Conservation (phyloP, 148 eudicot species). For the Fallopia convolvulus region DNA sequence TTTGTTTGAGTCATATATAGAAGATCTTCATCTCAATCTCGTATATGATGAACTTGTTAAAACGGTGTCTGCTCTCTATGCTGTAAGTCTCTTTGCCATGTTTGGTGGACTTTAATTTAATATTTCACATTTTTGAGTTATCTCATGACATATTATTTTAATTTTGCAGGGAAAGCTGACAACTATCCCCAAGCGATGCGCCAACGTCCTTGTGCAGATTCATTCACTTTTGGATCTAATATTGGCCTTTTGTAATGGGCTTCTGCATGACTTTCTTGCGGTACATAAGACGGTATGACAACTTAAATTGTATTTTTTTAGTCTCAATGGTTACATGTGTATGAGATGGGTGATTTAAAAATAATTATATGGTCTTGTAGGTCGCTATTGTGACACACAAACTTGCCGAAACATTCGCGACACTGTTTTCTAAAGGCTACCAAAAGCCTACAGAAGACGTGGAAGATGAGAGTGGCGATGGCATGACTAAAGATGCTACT, state of each 20-base stretch:
- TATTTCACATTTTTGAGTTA: background rate
- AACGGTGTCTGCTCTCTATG: constrained; percentile 15
- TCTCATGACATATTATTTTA: constrained; percentile 5
- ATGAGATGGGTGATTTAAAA: background rate
- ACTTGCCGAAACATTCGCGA: constrained; percentile 60
- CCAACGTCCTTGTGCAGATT: constrained; percentile 28
- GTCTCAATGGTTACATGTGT: background rate
- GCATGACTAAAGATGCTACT: constrained; percentile 52
- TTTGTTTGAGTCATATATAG: constrained; percentile 41
- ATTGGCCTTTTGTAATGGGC: constrained; percentile 46
- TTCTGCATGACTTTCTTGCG: constrained; percentile 64
- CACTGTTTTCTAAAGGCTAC: constrained; percentile 73
- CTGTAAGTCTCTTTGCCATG: constrained; percentile 41
- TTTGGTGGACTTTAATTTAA: background rate
- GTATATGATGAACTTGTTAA: constrained; percentile 42
- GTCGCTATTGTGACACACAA: constrained; percentile 54
- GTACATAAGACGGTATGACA: constrained; percentile 59
- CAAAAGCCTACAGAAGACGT: constrained; percentile 54
- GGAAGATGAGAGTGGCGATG: constrained; percentile 34
- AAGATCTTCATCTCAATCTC: constrained; percentile 43
- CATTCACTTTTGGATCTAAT: constrained; percentile 37
- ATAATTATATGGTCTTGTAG: constrained; percentile 20
- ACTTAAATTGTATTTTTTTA: background rate
- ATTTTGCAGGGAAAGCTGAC: constrained; percentile 51
- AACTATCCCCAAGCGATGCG: constrained; percentile 22